Percentiles rank a stretch among this genome's conserved stretches.
phyloP scores from a whole-genome alignment of 75 land plant species.

The Chamaecyparis obtusa region DNA sequence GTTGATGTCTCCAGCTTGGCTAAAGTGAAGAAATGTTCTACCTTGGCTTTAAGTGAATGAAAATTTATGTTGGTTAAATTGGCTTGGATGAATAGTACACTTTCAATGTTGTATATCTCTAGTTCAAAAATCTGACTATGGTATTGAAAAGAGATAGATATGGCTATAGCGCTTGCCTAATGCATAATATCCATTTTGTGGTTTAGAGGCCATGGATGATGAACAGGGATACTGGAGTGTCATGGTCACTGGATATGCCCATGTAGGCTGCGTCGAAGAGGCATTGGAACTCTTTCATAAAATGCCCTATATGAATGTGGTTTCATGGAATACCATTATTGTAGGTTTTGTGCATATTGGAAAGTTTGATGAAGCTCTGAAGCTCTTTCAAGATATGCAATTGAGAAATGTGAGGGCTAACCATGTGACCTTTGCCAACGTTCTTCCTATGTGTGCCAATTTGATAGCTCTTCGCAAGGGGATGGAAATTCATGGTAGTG shows the following conservation, averaged over 20 bases:
- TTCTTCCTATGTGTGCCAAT: constrained; percentile 31
- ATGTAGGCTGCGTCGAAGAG: constrained; percentile 21
- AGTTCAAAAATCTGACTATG: too few species aligned
- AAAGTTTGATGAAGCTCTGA: constrained; percentile 25
- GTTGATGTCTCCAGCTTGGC: too few species aligned
- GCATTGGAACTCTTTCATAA: constrained; percentile 21
- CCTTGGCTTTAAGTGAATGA: too few species aligned
- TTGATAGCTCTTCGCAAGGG: constrained; percentile 25
- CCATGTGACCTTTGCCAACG: constrained; percentile 20
- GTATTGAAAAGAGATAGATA: too few species aligned
- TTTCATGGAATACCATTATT: constrained; percentile 41
- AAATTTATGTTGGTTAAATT: too few species aligned
- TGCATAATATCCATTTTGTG: too few species aligned
- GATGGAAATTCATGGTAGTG: constrained; percentile 24
- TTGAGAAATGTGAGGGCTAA: constrained; percentile 17
- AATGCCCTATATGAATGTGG: constrained; percentile 14
- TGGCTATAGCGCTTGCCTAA: too few species aligned
- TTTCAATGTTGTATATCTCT: too few species aligned
- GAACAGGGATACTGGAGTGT: too few species aligned
- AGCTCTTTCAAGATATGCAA: constrained; percentile 25
- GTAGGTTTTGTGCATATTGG: constrained; percentile 23
- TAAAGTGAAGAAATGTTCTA: too few species aligned
- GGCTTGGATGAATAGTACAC: too few species aligned
- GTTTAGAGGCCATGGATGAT: too few species aligned
- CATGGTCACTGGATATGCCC: constrained; percentile 33